Evolutionary conservation across 768 basidiomycete genomes (phyloP).

Genomic region (Amylocystis lapponica): DNA sequence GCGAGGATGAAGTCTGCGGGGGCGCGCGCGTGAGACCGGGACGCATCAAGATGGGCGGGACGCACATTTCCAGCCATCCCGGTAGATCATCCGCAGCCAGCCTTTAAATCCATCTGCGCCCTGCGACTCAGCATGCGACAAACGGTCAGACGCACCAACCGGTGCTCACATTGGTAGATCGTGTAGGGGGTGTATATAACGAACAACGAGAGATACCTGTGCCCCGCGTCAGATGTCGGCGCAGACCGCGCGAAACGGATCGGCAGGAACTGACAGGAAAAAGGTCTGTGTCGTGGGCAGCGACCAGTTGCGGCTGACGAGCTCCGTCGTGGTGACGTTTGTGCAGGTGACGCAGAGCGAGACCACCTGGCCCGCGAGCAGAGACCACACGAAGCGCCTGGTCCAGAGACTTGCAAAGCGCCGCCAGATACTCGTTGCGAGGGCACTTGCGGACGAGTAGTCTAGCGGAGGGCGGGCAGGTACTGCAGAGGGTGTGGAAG

Average conservation of each 20-base stretch:
- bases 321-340: conserved; percentile 79
- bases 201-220: conserved; percentile 75
- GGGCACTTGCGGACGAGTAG: conserved; percentile 54
- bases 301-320: conserved; percentile 62
- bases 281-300: conserved; percentile 79
- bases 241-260: not conserved
- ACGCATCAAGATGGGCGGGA: conserved; percentile 1
- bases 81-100: conserved; percentile 66
- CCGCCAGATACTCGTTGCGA: conserved; percentile 44
- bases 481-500: not conserved
- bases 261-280: conserved; percentile 56
- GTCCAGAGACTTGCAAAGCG: conserved; percentile 80
- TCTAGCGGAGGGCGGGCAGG: conserved; percentile 52
- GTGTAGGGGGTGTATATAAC: conserved; percentile 82
- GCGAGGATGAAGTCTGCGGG: conserved; percentile 68
- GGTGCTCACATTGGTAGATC: conserved; percentile 70
- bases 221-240: not conserved
- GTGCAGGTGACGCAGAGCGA: conserved; percentile 88
- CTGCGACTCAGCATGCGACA: too few species aligned
- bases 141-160: too few species aligned
- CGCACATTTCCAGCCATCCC: conserved; percentile 87
- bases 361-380: conserved; percentile 76
- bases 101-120: conserved; percentile 75
- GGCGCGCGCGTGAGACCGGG: not conserved
- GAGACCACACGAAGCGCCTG: conserved; percentile 57